Evolutionary conservation across 2,329 filamentous ascomycete species (phyloP), one percentile per base, ranked within the genome.

Genomic region (Aspergillus floridensis): DNA sequence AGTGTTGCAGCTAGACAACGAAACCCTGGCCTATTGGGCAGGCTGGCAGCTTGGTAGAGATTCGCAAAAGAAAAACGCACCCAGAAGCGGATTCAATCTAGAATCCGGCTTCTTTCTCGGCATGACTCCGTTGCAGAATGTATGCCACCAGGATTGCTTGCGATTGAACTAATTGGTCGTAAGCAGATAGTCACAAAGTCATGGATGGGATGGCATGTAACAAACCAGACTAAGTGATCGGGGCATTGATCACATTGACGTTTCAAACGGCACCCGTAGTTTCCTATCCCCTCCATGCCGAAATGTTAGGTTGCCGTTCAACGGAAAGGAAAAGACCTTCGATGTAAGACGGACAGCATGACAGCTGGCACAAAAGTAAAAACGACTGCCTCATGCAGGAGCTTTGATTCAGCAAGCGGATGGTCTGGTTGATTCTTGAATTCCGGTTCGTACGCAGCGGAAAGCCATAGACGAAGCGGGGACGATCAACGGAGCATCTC

Each of bases 321-420:
- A 53, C 35, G 38, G 24, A 5, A 41, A 59, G 58, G 56, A 60
- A 58, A 57, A 63, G 62, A 57, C 59, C 64, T 65, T 68, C 65
- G 68, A 61, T 67, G 68, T 69, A 68, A 72, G 66, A 67, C 66
- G 61, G 59, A 66, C 66, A 60, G 59, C 54, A 64, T 70, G 69
- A 71, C 70, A 74, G 68, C 69, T 76, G 73, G 73, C 72, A 73
- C 66, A 65, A 67, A 44, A 63, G 63, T 63, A 64, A 65, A 59
- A 67, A 63, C 59, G 64, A 66, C 57, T 60, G 66, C 53, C 57
- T 59, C 61, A 71, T 73, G 72, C 72, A 73, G 65, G 69, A 69
- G 67, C 69, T 68, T 67, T 67, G 62, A 70, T 67, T 66, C 66
- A 66, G 63, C 63, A 66, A 63, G 65, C 63, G 56, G 55, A 66